phyloP scores from a whole-genome alignment of 2,329 filamentous ascomycete species.

The Ilyonectria sp. region DNA sequence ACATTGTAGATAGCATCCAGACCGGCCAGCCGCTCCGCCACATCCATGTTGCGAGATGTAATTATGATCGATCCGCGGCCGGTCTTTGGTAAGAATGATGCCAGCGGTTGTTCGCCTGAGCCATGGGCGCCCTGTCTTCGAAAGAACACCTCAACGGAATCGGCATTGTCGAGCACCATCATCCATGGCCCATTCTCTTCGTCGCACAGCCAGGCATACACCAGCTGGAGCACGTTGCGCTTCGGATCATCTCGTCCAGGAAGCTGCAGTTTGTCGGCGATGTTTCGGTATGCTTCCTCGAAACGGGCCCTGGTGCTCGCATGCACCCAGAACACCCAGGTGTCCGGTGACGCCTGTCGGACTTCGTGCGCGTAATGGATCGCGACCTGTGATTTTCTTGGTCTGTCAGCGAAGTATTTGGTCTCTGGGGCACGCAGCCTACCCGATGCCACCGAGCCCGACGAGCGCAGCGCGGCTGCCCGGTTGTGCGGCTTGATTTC shows the following conservation, averaged over 20 bases:
- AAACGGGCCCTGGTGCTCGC: constrained; percentile 17
- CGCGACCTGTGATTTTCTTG: constrained; percentile 30
- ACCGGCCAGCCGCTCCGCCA: not conserved
- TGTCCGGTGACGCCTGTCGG: not conserved
- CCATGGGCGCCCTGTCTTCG: not conserved
- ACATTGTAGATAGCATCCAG: not conserved
- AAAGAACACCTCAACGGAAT: constrained; percentile 11
- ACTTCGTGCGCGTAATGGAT: constrained; percentile 24
- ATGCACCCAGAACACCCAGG: constrained; percentile 26
- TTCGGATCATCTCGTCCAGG: constrained; percentile 12
- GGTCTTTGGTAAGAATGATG: not conserved
- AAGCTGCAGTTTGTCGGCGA: constrained; percentile 18
- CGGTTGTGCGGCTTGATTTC: not conserved
- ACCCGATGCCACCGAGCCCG: not conserved
- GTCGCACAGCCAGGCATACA: constrained; percentile 11
- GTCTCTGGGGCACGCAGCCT: no score
- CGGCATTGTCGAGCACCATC: constrained; percentile 23
- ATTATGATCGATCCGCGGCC: constrained; percentile 2
- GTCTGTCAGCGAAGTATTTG: not conserved
- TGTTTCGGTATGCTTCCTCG: constrained; percentile 11
- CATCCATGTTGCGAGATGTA: constrained; percentile 1
- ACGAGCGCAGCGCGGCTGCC: not conserved
- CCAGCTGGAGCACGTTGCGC: constrained; percentile 5
- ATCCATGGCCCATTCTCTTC: constrained; percentile 14
- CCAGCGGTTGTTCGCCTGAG: not conserved